Percentiles rank a stretch among this genome's conserved stretches.
phyloP scores from a whole-genome alignment of 2,329 filamentous ascomycete species.

The Exutisphaerella laricina region DNA sequence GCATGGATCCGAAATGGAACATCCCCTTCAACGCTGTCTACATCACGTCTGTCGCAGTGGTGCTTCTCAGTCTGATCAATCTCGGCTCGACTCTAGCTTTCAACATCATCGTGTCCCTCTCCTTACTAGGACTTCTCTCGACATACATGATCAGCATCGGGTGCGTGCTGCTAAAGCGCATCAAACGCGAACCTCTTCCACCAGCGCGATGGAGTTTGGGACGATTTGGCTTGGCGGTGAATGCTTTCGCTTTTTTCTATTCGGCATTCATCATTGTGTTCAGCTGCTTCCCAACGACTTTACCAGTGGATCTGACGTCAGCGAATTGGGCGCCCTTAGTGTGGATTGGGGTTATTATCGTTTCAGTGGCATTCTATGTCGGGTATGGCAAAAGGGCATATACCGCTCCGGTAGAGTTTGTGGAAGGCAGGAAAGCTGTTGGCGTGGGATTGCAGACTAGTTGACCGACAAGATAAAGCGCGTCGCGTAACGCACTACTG shows the following conservation, averaged over 20 bases:
- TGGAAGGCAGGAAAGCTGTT: slow-evolving; percentile 24
- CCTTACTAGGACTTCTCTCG: slow-evolving; percentile 31
- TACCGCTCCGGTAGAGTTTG: slow-evolving; percentile 29
- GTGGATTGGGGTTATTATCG: slow-evolving; percentile 27
- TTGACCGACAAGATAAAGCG: slow-evolving; percentile 8
- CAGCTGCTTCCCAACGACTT: slow-evolving; percentile 28
- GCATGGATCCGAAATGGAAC: slow-evolving; percentile 27
- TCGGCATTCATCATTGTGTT: slow-evolving; percentile 29
- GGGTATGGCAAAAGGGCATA: slow-evolving; percentile 27
- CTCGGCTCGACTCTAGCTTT: slow-evolving; percentile 35
- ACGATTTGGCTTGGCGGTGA: slow-evolving; percentile 24
- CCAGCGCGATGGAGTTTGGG: slow-evolving; percentile 27
- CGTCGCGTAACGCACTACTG: too few species aligned
- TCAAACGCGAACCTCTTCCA: slow-evolving; percentile 23
- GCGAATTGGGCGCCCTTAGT: slow-evolving; percentile 32
- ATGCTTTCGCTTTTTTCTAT: slow-evolving; percentile 27
- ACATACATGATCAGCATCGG: slow-evolving; percentile 37
- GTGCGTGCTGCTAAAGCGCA: slow-evolving; percentile 26
- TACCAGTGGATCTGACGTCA: slow-evolving; percentile 23
- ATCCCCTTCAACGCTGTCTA: slow-evolving; percentile 35
- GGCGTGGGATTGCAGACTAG: slow-evolving; percentile 24
- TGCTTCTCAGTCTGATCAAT: slow-evolving; percentile 33
- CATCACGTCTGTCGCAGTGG: slow-evolving; percentile 28
- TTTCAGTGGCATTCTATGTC: slow-evolving; percentile 25
- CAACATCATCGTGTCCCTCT: slow-evolving; percentile 35